Percentiles rank a stretch among this genome's conserved stretches.
Conservation (phyloP, 192 early-diverging fungal species). For the Nowakowskiella sp. region DNA sequence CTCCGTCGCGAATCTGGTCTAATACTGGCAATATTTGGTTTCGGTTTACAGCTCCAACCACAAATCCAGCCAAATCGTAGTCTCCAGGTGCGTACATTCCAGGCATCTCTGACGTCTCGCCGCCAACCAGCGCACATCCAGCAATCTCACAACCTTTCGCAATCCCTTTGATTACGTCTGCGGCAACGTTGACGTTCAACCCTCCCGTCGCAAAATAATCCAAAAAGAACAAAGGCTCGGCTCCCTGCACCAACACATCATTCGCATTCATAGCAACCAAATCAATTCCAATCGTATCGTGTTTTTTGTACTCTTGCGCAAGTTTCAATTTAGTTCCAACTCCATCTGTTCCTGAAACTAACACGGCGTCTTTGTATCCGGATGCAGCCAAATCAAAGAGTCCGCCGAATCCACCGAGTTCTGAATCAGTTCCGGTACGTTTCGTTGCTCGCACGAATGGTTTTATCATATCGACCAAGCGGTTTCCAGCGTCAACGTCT, state of each 20-base stretch:
- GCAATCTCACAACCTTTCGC: constrained; percentile 86
- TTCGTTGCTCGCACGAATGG: constrained; percentile 86
- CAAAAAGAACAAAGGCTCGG: constrained; percentile 96
- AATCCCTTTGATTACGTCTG: constrained; percentile 86
- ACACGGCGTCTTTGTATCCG: constrained; percentile 85
- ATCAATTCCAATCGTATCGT: constrained; percentile 91
- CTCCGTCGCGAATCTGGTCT: constrained; percentile 64
- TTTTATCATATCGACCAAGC: constrained; percentile 93
- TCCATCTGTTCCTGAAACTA: constrained; percentile 97
- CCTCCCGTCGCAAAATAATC: constrained; percentile 97
- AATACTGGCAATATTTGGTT: constrained; percentile 76
- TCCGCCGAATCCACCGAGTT: constrained; percentile 98
- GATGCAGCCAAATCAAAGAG: constrained; percentile 92
- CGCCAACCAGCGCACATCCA: constrained; percentile 92
- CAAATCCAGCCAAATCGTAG: constrained; percentile 94
- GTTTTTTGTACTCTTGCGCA: constrained; percentile 74
- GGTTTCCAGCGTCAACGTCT: constrained; percentile 91
- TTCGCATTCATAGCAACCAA: constrained; percentile 99
- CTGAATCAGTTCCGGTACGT: constrained; percentile 88
- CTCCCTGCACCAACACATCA: constrained; percentile 96
- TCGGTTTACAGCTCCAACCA: constrained; percentile 93
- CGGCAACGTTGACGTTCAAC: constrained; percentile 84
- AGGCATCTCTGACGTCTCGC: constrained; percentile 99
- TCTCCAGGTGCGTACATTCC: constrained; percentile 82
- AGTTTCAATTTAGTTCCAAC: constrained; percentile 98